Evolutionary conservation across 1,284 basidiomycete species (phyloP).

Genomic region (Xerocomus minutiporus): DNA sequence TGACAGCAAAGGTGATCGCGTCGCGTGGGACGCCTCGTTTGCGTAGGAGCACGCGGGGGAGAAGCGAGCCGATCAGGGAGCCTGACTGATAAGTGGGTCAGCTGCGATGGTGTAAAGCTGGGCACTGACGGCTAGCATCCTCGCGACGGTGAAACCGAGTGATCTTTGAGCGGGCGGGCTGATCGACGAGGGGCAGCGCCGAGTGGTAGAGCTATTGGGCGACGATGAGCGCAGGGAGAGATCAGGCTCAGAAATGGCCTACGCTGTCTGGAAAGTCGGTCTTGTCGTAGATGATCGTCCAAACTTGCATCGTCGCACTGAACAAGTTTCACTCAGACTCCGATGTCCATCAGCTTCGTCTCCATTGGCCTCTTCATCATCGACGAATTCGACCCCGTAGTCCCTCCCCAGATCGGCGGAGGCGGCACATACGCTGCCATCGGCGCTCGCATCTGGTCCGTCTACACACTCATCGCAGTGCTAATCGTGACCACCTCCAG

Average conservation of each 20-base stretch:
- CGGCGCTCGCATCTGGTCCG: conserved; percentile 77
- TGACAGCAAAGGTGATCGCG: conserved; percentile 50
- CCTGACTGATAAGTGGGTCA: conserved; percentile 39
- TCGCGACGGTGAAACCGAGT: conserved; percentile 62
- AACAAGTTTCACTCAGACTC: conserved; percentile 19
- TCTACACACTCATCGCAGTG: not conserved
- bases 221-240: not conserved
- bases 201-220: conserved; percentile 48
- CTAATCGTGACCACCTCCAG: conserved; percentile 34
- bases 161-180: conserved; percentile 49
- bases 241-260: conserved; percentile 18
- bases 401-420: conserved; percentile 70
- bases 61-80: conserved; percentile 65
- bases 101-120: not conserved
- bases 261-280: conserved; percentile 52
- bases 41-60: conserved; percentile 57
- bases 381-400: conserved; percentile 56
- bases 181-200: conserved; percentile 53
- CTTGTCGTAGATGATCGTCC: conserved; percentile 51
- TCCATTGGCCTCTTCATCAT: conserved; percentile 89
- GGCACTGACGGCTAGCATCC: conserved; percentile 60
- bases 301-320: conserved; percentile 47
- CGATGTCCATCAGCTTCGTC: conserved; percentile 40
- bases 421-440: conserved; percentile 80
- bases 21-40: conserved; percentile 47